phyloP scores from a whole-genome alignment of 148 eudicot genomes.

The Nepenthes mirabilis region DNA sequence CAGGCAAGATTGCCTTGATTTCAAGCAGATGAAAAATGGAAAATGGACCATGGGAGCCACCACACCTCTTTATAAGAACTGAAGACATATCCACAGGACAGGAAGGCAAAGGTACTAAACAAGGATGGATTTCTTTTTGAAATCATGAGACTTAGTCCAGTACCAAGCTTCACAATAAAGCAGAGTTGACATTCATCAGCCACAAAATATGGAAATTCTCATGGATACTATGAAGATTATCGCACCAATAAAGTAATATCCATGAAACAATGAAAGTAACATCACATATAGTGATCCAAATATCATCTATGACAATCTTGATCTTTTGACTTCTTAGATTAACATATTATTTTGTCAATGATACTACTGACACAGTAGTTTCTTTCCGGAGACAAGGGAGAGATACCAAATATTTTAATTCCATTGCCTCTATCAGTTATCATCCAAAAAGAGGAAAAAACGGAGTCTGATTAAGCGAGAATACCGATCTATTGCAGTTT shows the following conservation, averaged over 20 bases:
- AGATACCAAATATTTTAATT: no score
- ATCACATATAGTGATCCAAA: no score
- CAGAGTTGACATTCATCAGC: not conserved
- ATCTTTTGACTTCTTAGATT: no score
- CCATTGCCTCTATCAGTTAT: no score
- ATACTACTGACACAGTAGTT: no score
- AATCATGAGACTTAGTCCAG: slow-evolving; percentile 89
- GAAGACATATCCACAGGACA: slow-evolving; percentile 86
- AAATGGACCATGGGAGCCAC: slow-evolving; percentile 1
- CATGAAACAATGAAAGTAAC: no score
- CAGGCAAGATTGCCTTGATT: slow-evolving; percentile 8
- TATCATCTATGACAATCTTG: no score
- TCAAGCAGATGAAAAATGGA: not conserved
- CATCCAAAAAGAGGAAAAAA: no score
- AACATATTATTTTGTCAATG: no score
- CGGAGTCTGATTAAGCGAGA: no score
- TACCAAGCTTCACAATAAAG: slow-evolving; percentile 64
- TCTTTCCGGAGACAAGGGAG: no score
- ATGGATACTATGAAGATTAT: not conserved
- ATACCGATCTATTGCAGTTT: no score
- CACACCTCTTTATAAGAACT: slow-evolving; percentile 94
- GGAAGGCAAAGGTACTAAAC: slow-evolving; percentile 62
- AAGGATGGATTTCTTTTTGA: slow-evolving; percentile 77
- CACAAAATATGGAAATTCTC: not conserved
- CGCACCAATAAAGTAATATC: not conserved